phyloP scores from a whole-genome alignment of 257 asterid species.

The Solanum ossicruentum region DNA sequence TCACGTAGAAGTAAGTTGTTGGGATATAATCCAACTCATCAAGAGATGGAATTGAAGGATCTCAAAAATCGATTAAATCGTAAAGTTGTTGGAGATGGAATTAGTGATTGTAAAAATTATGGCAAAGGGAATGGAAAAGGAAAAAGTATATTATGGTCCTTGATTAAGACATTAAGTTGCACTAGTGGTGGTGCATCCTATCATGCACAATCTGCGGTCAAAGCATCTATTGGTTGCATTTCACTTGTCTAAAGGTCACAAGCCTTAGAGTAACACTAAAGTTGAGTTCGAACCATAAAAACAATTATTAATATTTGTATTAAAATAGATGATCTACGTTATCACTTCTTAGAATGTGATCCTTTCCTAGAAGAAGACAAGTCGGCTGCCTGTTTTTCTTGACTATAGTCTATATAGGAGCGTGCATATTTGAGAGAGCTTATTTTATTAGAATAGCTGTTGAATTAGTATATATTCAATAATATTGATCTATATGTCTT shows the following conservation, averaged over 20 bases:
- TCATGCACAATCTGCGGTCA: constrained; percentile 9
- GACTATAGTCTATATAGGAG: not conserved
- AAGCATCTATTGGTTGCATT: constrained; percentile 5
- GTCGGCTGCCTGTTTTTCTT: not conserved
- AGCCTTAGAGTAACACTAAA: not conserved
- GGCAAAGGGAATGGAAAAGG: not conserved
- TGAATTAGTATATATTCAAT: not conserved
- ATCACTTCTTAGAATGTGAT: too few species aligned
- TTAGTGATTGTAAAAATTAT: not conserved
- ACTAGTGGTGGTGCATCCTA: constrained; percentile 14
- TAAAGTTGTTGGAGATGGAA: constrained; percentile 2
- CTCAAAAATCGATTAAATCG: constrained; percentile 48
- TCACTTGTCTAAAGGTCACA: not conserved
- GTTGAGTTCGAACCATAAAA: not conserved
- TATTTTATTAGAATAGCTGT: not conserved
- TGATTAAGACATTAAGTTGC: constrained; percentile 56
- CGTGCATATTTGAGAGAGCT: not conserved
- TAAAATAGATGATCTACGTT: too few species aligned
- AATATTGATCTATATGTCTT: not conserved
- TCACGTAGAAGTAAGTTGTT: constrained; percentile 1
- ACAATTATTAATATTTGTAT: too few species aligned
- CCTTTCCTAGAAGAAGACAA: not conserved
- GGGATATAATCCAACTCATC: constrained; percentile 24
- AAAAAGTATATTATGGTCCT: constrained; percentile 26
- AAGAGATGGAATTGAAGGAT: constrained; percentile 35